Evolutionary conservation across 306 rosid genomes (phyloP).

Genomic region (Quercus alba): DNA sequence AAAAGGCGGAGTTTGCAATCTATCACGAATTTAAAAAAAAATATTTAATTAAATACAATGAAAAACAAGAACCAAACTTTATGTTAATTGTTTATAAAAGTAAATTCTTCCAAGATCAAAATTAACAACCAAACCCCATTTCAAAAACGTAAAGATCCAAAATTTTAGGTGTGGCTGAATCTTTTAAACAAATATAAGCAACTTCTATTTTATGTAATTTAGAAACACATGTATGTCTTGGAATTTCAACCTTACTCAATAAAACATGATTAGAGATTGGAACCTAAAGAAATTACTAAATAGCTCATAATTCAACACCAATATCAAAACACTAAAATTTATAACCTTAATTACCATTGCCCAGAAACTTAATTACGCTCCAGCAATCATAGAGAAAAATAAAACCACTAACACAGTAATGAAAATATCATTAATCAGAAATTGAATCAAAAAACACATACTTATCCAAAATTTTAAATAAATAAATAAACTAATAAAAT

Average conservation of each 20-base stretch:
- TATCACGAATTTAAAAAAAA: too few relatives aligned
- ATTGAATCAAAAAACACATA: neutral
- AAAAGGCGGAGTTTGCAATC: too few relatives aligned
- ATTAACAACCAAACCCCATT: neutral
- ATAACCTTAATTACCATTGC: neutral
- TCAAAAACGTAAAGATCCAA: constrained; percentile 5
- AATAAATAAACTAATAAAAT: constrained; percentile 5
- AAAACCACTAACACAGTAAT: neutral
- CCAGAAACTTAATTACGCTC: neutral
- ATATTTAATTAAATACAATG: too few relatives aligned
- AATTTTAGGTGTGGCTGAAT: neutral
- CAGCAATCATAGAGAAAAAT: neutral
- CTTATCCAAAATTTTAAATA: neutral
- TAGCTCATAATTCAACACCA: neutral
- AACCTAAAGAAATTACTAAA: neutral
- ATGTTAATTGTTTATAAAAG: neutral
- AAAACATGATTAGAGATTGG: neutral
- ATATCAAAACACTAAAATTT: neutral
- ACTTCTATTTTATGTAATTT: neutral
- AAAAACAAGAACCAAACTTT: neutral
- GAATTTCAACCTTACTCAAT: neutral
- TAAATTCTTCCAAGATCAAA: neutral
- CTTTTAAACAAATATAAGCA: neutral
- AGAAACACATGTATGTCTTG: neutral
- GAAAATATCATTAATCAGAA: neutral